Evolutionary conservation across 495 filamentous ascomycete genomes (phyloP), one percentile per base, ranked within the genome.

Genomic region (Friedmanniomyces simplex): DNA sequence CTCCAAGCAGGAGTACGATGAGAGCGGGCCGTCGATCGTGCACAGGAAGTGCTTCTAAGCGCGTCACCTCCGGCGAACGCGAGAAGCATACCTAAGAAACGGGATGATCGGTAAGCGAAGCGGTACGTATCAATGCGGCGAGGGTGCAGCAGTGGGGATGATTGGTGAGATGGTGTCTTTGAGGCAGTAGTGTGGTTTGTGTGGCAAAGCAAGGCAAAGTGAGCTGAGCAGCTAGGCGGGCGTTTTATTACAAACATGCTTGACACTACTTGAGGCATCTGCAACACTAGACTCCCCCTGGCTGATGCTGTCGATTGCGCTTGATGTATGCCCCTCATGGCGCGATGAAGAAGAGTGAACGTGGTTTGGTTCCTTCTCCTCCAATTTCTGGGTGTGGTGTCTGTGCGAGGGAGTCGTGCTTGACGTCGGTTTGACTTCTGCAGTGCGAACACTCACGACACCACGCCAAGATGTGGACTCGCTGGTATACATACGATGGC

Each of bases 11-110:
- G 93, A 97, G 82, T 97, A 97, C 83, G 93, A 98, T 79, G 93
- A 98, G 87, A 90, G 85, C 74, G 93, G 93, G 75, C 93, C 93
- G 68, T 96, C 90, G 67, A 97, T 98, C 72, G 93, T 98, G 66
- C 93, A 98, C 85, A 91, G 93, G 88, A 98, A 98, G 88, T 98
- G 90, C 87, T 96, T 96, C 86, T 96, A 96, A 95, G 83, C 57
- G 57, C 24, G 46, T 49, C 46, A 18, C 46, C 12, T 16, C 14
- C 14, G 39, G 14, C 13, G 14, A 20, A 6, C 14, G n/a, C n/a
- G 39, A 5, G 3, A 13, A 43, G 39, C 18, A 43, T 43, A 43
- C 39, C 8, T 8, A 37, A 8, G 39, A 20, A 43, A 43, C 14
- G 39, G 39, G 3, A 43, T 43, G 39, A 43, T 43, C 5, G 14